Percentiles rank a stretch among this genome's conserved stretches.
These are phyloP conservation scores for Lenwebbia sp. DNA, from an alignment of 345 rosid species.

Conservation along the genomic window DNA sequence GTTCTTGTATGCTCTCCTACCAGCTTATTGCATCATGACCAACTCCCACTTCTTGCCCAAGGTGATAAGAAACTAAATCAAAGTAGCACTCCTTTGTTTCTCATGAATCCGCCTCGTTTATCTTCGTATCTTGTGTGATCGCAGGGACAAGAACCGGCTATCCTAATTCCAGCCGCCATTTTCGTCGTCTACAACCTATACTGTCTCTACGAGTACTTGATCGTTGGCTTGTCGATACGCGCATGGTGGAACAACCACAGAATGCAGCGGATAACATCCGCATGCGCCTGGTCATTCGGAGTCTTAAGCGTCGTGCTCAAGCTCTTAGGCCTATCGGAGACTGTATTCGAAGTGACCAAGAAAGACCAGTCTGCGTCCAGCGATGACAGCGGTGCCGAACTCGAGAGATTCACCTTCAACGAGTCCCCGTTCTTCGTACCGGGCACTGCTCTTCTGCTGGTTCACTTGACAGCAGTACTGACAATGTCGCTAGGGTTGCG, in stretches of 20 bases:
- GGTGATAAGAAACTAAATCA: slow-evolving; percentile 9
- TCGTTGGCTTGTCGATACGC: slow-evolving; percentile 11
- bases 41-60: slow-evolving; percentile 46
- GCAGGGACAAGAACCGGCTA: slow-evolving; percentile 22
- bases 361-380: slow-evolving; percentile 14
- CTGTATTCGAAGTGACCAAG: slow-evolving; percentile 31
- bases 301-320: slow-evolving; percentile 10
- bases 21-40: slow-evolving; percentile 52
- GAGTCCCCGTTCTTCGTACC: slow-evolving; percentile 29
- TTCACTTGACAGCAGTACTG: slow-evolving; percentile 18
- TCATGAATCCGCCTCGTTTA: background rate
- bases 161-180: slow-evolving; percentile 3
- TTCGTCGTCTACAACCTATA: slow-evolving; percentile 8
- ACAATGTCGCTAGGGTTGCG: background rate
- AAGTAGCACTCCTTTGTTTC: background rate
- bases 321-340: slow-evolving; percentile 29
- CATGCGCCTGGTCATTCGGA: slow-evolving; percentile 30
- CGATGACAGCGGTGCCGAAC: background rate
- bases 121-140: background rate
- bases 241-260: slow-evolving; percentile 35
- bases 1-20: slow-evolving; percentile 35
- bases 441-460: slow-evolving; percentile 35
- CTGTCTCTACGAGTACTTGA: slow-evolving; percentile 15
- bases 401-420: slow-evolving; percentile 21
- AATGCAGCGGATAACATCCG: slow-evolving; percentile 16